Conservation (phyloP, 768 basidiomycete species). For the Serendipita indica region DNA sequence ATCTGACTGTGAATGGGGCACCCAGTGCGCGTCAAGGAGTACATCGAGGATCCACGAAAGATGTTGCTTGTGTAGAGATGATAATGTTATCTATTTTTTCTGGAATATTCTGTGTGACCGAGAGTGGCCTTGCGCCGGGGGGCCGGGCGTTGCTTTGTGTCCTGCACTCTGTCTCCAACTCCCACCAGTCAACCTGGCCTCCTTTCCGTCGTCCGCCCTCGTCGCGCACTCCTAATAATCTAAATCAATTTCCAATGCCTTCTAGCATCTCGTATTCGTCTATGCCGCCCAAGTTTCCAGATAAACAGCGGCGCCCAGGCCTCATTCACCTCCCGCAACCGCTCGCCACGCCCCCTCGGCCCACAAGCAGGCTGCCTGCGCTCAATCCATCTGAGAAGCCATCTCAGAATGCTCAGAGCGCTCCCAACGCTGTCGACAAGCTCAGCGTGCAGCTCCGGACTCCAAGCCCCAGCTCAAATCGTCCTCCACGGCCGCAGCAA, state of each 20-base stretch:
- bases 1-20: neutral
- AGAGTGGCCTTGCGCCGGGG: neutral
- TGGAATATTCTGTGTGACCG: neutral
- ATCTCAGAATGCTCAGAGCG: neutral
- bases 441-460: neutral
- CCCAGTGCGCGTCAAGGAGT: constrained; percentile 79
- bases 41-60: constrained; percentile 87
- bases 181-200: neutral
- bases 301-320: constrained; percentile 8
- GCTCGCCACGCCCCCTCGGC: neutral
- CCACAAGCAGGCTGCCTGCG: neutral
- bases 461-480: constrained; percentile 4
- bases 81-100: neutral
- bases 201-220: neutral
- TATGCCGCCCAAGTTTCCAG: neutral
- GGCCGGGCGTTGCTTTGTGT: neutral
- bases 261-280: constrained; percentile 5
- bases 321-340: constrained; percentile 6
- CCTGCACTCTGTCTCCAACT: neutral
- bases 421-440: neutral
- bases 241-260: neutral
- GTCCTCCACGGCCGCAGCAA: neutral
- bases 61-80: constrained; percentile 42
- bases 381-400: neutral
- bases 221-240: constrained; percentile 2